These are phyloP conservation scores for Oxyria digyna DNA, from an alignment of 148 eudicot species.

Conservation along the genomic window DNA sequence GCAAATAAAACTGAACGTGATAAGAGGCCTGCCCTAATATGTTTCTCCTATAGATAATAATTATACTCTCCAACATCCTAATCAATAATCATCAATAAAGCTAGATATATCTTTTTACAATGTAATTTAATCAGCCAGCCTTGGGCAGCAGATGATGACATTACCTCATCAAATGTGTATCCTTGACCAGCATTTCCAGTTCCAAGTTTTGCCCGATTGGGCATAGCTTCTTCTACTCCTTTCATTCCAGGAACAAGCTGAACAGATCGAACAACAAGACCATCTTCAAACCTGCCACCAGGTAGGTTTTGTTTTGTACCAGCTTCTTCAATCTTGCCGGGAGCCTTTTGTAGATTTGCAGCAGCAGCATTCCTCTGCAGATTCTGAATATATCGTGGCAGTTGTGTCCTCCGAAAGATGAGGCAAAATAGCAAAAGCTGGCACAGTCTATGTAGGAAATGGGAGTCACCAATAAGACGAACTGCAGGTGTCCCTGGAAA, in stretches of 20 bases:
- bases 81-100: background rate
- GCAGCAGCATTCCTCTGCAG: constrained; percentile 62
- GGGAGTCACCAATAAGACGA: constrained; percentile 94
- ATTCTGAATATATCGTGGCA: constrained; percentile 53
- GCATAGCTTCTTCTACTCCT: constrained; percentile 69
- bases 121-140: background rate
- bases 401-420: constrained; percentile 72
- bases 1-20: background rate
- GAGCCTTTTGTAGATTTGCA: constrained; percentile 35
- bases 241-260: constrained; percentile 52
- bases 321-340: constrained; percentile 63
- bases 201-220: constrained; percentile 59
- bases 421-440: constrained; percentile 92
- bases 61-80: background rate
- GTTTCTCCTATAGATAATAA: background rate
- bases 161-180: constrained; percentile 94
- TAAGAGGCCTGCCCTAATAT: background rate
- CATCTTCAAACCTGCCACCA: constrained; percentile 39
- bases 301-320: constrained; percentile 38
- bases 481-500: constrained; percentile 99
- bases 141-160: background rate
- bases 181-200: constrained; percentile 99
- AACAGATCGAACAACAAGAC: constrained; percentile 33
- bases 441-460: constrained; percentile 88
- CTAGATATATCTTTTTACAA: background rate